Evolutionary conservation across 2,329 filamentous ascomycete genomes (phyloP).

Genomic region (Ophiostoma angusticollis): DNA sequence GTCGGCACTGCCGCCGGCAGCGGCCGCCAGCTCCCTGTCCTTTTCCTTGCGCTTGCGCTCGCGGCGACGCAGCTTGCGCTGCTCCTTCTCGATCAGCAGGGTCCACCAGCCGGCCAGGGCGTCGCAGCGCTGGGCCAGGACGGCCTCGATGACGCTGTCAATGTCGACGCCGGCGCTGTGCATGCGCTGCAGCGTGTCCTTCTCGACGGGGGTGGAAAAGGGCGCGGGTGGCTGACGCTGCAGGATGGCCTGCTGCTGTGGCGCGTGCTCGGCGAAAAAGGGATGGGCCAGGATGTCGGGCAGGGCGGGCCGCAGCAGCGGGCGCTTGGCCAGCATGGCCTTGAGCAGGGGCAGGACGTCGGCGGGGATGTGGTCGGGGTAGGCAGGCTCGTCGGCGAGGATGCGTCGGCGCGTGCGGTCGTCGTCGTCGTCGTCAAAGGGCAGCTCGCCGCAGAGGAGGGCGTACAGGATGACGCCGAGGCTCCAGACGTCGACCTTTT

Average conservation of each 20-base stretch:
- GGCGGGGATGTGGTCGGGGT: conserved; percentile 64
- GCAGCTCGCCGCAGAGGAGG: conserved; percentile 70
- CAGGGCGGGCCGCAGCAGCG: conserved; percentile 66
- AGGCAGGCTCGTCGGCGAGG: conserved; percentile 71
- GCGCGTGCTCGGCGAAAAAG: conserved; percentile 77
- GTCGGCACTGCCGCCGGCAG: too few species aligned
- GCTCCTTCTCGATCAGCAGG: conserved; percentile 83
- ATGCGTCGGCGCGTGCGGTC: conserved; percentile 75
- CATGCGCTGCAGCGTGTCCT: conserved; percentile 86
- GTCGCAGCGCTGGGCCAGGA: conserved; percentile 80
- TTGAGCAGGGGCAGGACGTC: conserved; percentile 69
- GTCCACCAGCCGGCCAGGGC: conserved; percentile 93
- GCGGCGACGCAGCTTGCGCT: conserved; percentile 66
- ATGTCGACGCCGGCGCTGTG: conserved; percentile 86
- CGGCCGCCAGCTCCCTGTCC: conserved; percentile 71
- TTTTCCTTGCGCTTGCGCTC: conserved; percentile 77
- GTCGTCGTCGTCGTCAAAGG: conserved; percentile 94
- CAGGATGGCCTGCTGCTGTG: conserved; percentile 78
- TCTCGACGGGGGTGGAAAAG: conserved; percentile 78
- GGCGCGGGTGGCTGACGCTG: conserved; percentile 68
- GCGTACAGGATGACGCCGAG: conserved; percentile 76
- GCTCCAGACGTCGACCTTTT: conserved; percentile 97
- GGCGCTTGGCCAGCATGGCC: conserved; percentile 77
- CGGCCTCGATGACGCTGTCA: conserved; percentile 87
- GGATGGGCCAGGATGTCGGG: conserved; percentile 78